A percentile compares a stretch with the other conserved stretches of the same genome.
Evolutionary conservation across 2,329 filamentous ascomycete genomes (phyloP).

Genomic region (Plenodomus biglobosus): DNA sequence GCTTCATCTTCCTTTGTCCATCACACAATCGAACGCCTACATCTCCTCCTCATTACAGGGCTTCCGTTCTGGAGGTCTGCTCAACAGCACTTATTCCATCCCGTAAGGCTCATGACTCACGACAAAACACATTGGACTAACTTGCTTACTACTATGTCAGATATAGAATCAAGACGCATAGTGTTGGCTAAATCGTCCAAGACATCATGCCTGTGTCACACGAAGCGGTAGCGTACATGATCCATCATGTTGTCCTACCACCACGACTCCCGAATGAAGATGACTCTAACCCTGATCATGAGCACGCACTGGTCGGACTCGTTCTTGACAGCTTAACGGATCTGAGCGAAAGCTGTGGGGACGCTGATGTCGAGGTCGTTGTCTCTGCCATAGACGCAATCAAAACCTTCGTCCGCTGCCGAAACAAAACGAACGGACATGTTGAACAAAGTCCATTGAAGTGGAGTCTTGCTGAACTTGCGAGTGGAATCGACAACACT

Average conservation of each 20-base stretch:
- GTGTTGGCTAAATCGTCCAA: too few relatives aligned
- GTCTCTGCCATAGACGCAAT: conserved; percentile 14
- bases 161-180: too few relatives aligned
- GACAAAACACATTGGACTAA: too few relatives aligned
- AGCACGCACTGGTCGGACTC: conserved; percentile 15
- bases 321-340: conserved; percentile 14
- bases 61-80: too few relatives aligned
- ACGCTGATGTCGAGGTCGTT: conserved; percentile 6
- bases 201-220: conserved; percentile 14
- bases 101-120: too few relatives aligned
- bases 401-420: conserved; percentile 10
- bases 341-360: conserved; percentile 5
- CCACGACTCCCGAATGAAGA: conserved; percentile 49
- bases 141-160: too few relatives aligned
- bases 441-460: conserved; percentile 11
- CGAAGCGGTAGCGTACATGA: conserved; percentile 10
- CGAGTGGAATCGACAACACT: conserved; percentile 2
- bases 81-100: too few relatives aligned
- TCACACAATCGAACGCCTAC: too few relatives aligned
- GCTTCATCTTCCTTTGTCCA: too few relatives aligned
- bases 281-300: conserved; percentile 22
- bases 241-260: conserved; percentile 53
- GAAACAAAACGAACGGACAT: conserved; percentile 3
- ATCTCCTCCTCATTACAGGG: too few relatives aligned
- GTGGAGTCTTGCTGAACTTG: conserved; percentile 14